Evolutionary conservation across 2,329 filamentous ascomycete species (phyloP).

Genomic region (Cadophora luteo-olivacea): DNA sequence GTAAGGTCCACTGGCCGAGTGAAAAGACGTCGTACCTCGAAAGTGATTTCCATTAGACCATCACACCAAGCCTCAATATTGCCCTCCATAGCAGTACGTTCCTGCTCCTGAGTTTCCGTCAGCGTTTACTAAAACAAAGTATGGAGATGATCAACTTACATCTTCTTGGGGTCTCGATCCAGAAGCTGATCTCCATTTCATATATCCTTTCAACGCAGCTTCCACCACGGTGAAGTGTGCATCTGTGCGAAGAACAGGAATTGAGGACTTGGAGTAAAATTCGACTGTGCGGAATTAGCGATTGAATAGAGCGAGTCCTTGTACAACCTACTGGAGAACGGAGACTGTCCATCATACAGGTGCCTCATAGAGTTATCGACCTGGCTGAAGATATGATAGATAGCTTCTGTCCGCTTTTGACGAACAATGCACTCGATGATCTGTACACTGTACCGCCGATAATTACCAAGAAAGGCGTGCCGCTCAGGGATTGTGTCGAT

Average conservation of each 20-base stretch:
- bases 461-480: conserved; percentile 95
- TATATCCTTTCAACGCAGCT: conserved; percentile 85
- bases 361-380: conserved; percentile 77
- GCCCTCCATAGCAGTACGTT: conserved; percentile 63
- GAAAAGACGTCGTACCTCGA: conserved; percentile 55
- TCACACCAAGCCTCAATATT: conserved; percentile 76
- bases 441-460: conserved; percentile 86
- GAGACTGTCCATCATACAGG: conserved; percentile 73
- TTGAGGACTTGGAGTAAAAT: conserved; percentile 72
- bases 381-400: conserved; percentile 83
- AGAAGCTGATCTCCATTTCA: conserved; percentile 71
- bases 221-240: conserved; percentile 90
- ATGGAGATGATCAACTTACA: conserved; percentile 29
- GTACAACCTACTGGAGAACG: conserved; percentile 65
- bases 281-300: conserved; percentile 49
- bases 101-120: conserved; percentile 48
- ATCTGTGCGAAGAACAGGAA: conserved; percentile 80
- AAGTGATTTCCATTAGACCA: conserved; percentile 71
- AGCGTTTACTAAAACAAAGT: too few relatives aligned
- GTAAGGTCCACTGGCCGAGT: conserved; percentile 42
- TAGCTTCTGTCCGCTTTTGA: conserved; percentile 81
- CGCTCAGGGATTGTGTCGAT: conserved; percentile 94
- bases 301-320: not conserved
- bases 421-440: conserved; percentile 88
- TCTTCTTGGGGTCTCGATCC: conserved; percentile 57